Percentiles rank a stretch among this genome's conserved stretches.
These are phyloP conservation scores for Proliferodiscus dingleyae DNA, from an alignment of 2,329 filamentous ascomycete genomes.

Conservation along the genomic window DNA sequence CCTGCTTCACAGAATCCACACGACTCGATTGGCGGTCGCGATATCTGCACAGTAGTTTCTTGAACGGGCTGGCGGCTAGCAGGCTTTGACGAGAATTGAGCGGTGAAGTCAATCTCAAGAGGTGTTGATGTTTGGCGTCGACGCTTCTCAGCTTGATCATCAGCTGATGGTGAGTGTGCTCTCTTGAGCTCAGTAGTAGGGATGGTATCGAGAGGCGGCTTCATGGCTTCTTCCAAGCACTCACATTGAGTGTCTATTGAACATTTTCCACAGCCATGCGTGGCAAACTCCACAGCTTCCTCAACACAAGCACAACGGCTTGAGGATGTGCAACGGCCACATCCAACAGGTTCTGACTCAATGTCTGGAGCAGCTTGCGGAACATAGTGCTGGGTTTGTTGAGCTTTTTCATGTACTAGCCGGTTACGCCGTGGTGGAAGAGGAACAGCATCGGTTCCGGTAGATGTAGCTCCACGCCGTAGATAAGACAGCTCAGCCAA, in stretches of 20 bases:
- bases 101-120: constrained; percentile 71
- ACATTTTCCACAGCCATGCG: constrained; percentile 62
- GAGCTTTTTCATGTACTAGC: constrained; percentile 18
- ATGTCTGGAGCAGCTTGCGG: constrained; percentile 29
- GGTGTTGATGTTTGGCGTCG: constrained; percentile 41
- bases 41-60: constrained; percentile 21
- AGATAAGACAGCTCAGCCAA: constrained; percentile 37
- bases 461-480: constrained; percentile 28
- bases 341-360: constrained; percentile 35
- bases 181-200: constrained; percentile 30
- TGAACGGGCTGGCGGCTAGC: constrained; percentile 18
- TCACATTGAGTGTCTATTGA: constrained; percentile 58
- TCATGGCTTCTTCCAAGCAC: constrained; percentile 45
- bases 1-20: constrained; percentile 82
- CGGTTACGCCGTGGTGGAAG: constrained; percentile 33
- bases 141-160: constrained; percentile 46
- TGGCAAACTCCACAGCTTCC: constrained; percentile 48
- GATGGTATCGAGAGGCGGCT: constrained; percentile 9
- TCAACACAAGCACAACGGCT: constrained; percentile 56
- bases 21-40: constrained; percentile 51
- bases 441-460: constrained; percentile 36
- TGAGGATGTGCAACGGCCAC: constrained; percentile 51
- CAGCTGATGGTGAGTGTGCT: constrained; percentile 25
- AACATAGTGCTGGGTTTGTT: constrained; percentile 14
- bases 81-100: constrained; percentile 50